Conservation (phyloP, 495 filamentous ascomycete species). For the Penicillium canescens region DNA sequence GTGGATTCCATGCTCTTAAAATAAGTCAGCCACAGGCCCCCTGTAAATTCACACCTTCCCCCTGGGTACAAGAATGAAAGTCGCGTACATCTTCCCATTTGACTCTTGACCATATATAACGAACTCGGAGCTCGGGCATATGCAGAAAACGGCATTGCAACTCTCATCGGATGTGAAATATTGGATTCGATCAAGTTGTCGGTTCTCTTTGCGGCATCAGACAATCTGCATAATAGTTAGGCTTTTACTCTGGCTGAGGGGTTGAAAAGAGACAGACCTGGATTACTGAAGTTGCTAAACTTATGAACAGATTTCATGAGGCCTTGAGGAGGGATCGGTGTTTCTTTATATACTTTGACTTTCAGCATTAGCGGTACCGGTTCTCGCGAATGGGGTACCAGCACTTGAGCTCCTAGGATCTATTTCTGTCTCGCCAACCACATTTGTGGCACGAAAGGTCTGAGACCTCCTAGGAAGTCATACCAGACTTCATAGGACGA, state of each 20-base stretch:
- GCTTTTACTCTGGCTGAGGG: slow-evolving; percentile 4
- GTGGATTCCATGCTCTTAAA: not conserved
- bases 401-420: slow-evolving; percentile 6
- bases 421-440: slow-evolving; percentile 4
- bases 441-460: not conserved
- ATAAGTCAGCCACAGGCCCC: slow-evolving; percentile 1
- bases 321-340: slow-evolving; percentile 7
- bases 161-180: not conserved
- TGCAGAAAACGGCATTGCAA: slow-evolving; percentile 1
- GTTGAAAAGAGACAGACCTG: not conserved
- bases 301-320: slow-evolving; percentile 5
- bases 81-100: not conserved
- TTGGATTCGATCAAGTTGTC: slow-evolving; percentile 5
- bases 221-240: slow-evolving; percentile 8
- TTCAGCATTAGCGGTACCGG: not conserved
- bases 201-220: slow-evolving; percentile 2
- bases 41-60: slow-evolving; percentile 1
- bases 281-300: not conserved
- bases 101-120: not conserved
- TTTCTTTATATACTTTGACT: slow-evolving; percentile 8
- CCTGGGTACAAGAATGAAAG: not conserved
- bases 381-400: not conserved
- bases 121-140: slow-evolving; percentile 1
- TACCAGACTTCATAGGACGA: slow-evolving; percentile 4
- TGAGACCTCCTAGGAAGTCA: slow-evolving; percentile 4